Evolutionary conservation across 495 filamentous ascomycete genomes (phyloP).

Genomic region (Neohortaea acidophila): DNA sequence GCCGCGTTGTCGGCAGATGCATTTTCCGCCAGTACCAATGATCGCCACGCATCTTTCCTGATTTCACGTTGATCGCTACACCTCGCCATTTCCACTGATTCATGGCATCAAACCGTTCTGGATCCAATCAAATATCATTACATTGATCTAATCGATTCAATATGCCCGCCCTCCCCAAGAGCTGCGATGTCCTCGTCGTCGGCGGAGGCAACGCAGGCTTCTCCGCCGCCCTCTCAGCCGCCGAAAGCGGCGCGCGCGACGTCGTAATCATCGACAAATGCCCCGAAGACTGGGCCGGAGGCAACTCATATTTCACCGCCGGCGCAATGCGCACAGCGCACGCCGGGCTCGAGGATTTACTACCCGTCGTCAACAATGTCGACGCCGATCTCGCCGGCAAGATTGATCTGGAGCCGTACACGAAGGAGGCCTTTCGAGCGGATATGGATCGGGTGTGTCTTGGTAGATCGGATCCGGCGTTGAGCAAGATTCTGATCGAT

Average conservation of each 20-base stretch:
- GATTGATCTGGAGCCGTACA: conserved; percentile 36
- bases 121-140: too few relatives aligned
- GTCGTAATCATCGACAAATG: conserved; percentile 40
- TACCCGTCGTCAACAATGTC: conserved; percentile 37
- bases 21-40: too few relatives aligned
- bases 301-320: conserved; percentile 45
- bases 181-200: conserved; percentile 37
- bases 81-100: too few relatives aligned
- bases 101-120: too few relatives aligned
- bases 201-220: conserved; percentile 47
- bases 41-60: too few relatives aligned
- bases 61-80: too few relatives aligned
- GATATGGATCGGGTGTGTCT: conserved; percentile 39
- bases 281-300: conserved; percentile 38
- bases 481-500: conserved; percentile 32
- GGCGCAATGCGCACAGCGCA: conserved; percentile 39
- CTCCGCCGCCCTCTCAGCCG: conserved; percentile 37
- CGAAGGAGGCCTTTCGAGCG: conserved; percentile 28
- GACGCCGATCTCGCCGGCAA: conserved; percentile 20
- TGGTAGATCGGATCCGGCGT: conserved; percentile 31
- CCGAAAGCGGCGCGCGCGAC: conserved; percentile 19
- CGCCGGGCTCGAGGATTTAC: conserved; percentile 32
- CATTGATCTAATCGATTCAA: too few relatives aligned
- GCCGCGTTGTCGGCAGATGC: too few relatives aligned
- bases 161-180: conserved; percentile 10